These are phyloP conservation scores for Starmerella etchellsii DNA, from an alignment of 805 yeast species.

Conservation along the genomic window DNA sequence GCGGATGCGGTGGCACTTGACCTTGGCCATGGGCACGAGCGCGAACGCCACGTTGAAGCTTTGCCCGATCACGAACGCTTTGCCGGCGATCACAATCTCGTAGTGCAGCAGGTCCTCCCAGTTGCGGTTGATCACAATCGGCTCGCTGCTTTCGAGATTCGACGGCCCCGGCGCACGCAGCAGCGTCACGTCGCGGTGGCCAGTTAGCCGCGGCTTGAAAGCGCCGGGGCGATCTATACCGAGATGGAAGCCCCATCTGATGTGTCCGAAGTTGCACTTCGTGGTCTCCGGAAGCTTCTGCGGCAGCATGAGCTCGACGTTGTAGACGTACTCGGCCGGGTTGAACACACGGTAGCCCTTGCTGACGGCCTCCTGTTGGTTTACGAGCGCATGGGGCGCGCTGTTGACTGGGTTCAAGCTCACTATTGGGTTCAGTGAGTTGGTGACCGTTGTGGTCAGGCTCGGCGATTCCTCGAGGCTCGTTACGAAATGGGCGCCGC, in stretches of 20 bases:
- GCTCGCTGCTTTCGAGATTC: constrained; percentile 80
- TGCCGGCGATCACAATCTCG: constrained; percentile 83
- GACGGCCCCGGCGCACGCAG: constrained; percentile 67
- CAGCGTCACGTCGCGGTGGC: constrained; percentile 48
- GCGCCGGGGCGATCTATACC: constrained; percentile 66
- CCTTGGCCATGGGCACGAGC: constrained; percentile 76
- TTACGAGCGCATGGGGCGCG: constrained; percentile 14
- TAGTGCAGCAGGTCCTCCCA: constrained; percentile 91
- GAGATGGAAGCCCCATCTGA: constrained; percentile 57
- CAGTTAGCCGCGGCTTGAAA: constrained; percentile 63
- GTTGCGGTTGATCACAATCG: constrained; percentile 75
- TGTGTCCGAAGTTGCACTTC: constrained; percentile 68
- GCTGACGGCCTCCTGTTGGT: constrained; percentile 18
- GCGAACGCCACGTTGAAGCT: constrained; percentile 73
- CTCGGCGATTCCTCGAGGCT: constrained; percentile 13
- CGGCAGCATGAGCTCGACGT: constrained; percentile 80
- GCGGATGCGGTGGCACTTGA: constrained; percentile 73
- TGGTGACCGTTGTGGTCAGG: constrained; percentile 4
- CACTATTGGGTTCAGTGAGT: not conserved
- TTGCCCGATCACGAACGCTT: constrained; percentile 72
- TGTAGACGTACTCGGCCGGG: constrained; percentile 86
- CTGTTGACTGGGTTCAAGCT: constrained; percentile 3
- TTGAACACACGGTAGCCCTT: constrained; percentile 41
- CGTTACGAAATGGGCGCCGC: constrained; percentile 35
- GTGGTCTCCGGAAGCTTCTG: constrained; percentile 72